Percentiles rank a stretch among this genome's conserved stretches.
These are phyloP conservation scores for Cutaneotrichosporon daszewskae DNA, from an alignment of 1,284 basidiomycete species.

Conservation along the genomic window DNA sequence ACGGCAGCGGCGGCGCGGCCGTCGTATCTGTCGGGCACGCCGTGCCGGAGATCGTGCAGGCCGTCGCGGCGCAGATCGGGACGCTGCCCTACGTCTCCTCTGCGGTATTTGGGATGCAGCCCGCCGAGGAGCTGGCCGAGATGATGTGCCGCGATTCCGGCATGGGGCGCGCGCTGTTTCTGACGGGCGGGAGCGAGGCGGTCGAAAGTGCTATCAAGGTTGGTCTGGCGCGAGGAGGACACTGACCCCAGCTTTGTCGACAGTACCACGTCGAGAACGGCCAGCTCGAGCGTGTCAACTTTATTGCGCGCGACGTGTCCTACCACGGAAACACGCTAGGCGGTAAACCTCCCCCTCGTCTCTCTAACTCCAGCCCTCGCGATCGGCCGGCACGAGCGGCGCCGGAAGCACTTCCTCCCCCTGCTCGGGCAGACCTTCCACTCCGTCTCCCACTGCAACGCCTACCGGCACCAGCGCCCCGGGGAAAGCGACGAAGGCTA, in stretches of 20 bases:
- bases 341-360: constrained; percentile 15
- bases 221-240: not conserved
- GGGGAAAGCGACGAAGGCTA: constrained; percentile 71
- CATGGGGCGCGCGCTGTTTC: constrained; percentile 28
- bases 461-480: constrained; percentile 62
- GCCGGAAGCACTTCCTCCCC: constrained; percentile 38
- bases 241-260: constrained; percentile 38
- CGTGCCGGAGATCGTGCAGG: constrained; percentile 53
- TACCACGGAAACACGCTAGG: constrained; percentile 78
- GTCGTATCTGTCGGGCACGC: constrained; percentile 70
- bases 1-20: constrained; percentile 64
- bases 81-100: constrained; percentile 52
- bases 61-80: constrained; percentile 55
- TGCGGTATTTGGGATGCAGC: constrained; percentile 21
- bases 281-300: constrained; percentile 64
- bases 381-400: constrained; percentile 29
- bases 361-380: constrained; percentile 11
- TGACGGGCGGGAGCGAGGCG: constrained; percentile 14
- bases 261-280: constrained; percentile 61
- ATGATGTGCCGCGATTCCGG: constrained; percentile 59
- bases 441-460: constrained; percentile 62
- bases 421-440: constrained; percentile 20
- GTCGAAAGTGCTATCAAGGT: constrained; percentile 17
- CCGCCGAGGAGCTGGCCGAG: constrained; percentile 35
- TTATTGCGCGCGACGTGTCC: constrained; percentile 70